These are phyloP conservation scores for Inonotus obliquus DNA, from an alignment of 1,284 basidiomycete genomes.

Conservation along the genomic window DNA sequence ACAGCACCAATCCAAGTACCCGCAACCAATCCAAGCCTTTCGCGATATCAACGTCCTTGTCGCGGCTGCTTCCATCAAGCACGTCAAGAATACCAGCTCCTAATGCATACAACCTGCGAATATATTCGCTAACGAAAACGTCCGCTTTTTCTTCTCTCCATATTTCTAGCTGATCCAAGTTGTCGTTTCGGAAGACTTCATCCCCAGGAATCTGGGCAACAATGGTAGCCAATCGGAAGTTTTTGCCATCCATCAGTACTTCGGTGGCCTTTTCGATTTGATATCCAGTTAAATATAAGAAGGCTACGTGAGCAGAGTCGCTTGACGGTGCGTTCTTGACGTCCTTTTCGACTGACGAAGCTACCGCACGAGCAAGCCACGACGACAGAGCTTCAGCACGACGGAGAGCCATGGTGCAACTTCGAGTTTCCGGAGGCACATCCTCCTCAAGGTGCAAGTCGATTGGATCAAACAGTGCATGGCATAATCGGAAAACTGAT, in stretches of 20 bases:
- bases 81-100: conserved; percentile 77
- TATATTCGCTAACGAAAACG: conserved; percentile 61
- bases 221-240: conserved; percentile 87
- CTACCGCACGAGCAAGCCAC: conserved; percentile 82
- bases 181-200: conserved; percentile 68
- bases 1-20: conserved; percentile 85
- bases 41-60: conserved; percentile 69
- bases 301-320: conserved; percentile 53
- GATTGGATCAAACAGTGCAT: conserved; percentile 88
- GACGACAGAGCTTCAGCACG: conserved; percentile 80
- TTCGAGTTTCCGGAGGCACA: conserved; percentile 53
- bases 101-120: conserved; percentile 82
- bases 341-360: conserved; percentile 70
- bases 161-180: conserved; percentile 74
- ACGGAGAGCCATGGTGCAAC: conserved; percentile 59
- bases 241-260: conserved; percentile 70
- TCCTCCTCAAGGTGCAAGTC: conserved; percentile 55
- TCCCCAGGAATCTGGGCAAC: conserved; percentile 88
- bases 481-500: conserved; percentile 81
- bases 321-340: conserved; percentile 48
- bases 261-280: conserved; percentile 83
- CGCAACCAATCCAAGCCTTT: conserved; percentile 92
- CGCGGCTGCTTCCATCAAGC: conserved; percentile 49
- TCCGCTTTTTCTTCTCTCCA: conserved; percentile 84
- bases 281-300: conserved; percentile 82